A percentile compares a stretch with the other conserved stretches of the same genome.
These are phyloP conservation scores for Pichia sp. DNA, from an alignment of 1,139 yeast genomes.

Conservation along the genomic window DNA sequence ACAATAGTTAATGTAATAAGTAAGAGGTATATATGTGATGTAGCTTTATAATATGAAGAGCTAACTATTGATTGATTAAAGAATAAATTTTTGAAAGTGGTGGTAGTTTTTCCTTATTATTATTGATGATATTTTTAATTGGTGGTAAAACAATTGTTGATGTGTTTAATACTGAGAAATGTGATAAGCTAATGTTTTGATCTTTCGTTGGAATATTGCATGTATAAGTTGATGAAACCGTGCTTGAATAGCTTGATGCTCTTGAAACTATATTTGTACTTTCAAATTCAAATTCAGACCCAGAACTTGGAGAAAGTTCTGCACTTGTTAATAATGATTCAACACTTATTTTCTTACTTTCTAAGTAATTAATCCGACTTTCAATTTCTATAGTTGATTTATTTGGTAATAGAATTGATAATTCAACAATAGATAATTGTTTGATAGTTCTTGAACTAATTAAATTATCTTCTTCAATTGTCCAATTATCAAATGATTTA, in stretches of 20 bases:
- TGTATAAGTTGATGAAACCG: not conserved
- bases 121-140: not conserved
- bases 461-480: constrained; percentile 72
- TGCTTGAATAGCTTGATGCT: constrained; percentile 5
- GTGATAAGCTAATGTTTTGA: not conserved
- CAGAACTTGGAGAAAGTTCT: not conserved
- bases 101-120: constrained; percentile 3
- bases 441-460: constrained; percentile 49
- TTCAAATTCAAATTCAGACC: too few relatives aligned
- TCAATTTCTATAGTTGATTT: constrained; percentile 71
- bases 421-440: constrained; percentile 66
- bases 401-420: constrained; percentile 64
- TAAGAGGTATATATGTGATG: not conserved
- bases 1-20: not conserved
- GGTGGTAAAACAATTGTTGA: not conserved
- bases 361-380: constrained; percentile 54
- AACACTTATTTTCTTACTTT: constrained; percentile 27
- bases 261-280: not conserved
- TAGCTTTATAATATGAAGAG: not conserved
- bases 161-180: not conserved
- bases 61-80: constrained; percentile 4
- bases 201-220: not conserved
- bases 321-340: constrained; percentile 14
- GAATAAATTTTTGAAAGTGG: constrained; percentile 10
- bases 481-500: too few relatives aligned